Evolutionary conservation across 352 stramenopile genomes (phyloP).

Genomic region (Phytophthora parvispora): DNA sequence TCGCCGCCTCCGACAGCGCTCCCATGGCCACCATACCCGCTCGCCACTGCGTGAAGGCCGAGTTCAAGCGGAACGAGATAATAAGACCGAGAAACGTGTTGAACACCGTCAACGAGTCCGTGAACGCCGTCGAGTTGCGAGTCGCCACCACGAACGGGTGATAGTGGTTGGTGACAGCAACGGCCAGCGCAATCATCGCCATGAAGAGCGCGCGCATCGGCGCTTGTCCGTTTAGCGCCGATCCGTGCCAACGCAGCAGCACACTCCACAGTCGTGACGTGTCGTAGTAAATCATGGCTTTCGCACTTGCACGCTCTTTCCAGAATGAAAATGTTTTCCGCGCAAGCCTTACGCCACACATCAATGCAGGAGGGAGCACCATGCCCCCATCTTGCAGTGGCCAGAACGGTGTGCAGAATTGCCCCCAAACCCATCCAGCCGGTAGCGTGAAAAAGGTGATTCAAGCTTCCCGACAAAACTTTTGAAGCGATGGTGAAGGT

Average conservation of each 20-base stretch:
- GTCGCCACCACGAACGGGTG: conserved; percentile 70
- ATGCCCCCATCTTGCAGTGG: conserved; percentile 14
- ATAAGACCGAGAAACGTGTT: conserved; percentile 84
- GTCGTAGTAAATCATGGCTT: conserved; percentile 83
- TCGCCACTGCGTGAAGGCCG: conserved; percentile 80
- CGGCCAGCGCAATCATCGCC: conserved; percentile 55
- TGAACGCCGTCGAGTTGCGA: conserved; percentile 73
- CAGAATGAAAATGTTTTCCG: conserved; percentile 11
- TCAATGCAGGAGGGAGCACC: not conserved
- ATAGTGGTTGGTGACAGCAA: conserved; percentile 59
- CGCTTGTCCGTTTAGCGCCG: conserved; percentile 69
- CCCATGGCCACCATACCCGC: conserved; percentile 70
- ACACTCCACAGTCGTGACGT: conserved; percentile 57
- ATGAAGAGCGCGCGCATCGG: conserved; percentile 70
- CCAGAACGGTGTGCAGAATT: conserved; percentile 25
- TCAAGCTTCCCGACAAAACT: not conserved
- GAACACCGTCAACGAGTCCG: conserved; percentile 80
- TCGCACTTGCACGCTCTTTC: conserved; percentile 12
- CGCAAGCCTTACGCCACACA: conserved; percentile 13
- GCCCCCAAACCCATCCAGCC: conserved; percentile 25
- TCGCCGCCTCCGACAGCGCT: conserved; percentile 59
- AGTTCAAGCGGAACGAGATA: conserved; percentile 84
- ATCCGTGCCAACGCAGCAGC: conserved; percentile 73
- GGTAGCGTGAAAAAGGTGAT: conserved; percentile 12
- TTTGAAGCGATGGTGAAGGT: conserved; percentile 10